phyloP scores from a whole-genome alignment of 495 filamentous ascomycete genomes.

The Zalerion maritima region DNA sequence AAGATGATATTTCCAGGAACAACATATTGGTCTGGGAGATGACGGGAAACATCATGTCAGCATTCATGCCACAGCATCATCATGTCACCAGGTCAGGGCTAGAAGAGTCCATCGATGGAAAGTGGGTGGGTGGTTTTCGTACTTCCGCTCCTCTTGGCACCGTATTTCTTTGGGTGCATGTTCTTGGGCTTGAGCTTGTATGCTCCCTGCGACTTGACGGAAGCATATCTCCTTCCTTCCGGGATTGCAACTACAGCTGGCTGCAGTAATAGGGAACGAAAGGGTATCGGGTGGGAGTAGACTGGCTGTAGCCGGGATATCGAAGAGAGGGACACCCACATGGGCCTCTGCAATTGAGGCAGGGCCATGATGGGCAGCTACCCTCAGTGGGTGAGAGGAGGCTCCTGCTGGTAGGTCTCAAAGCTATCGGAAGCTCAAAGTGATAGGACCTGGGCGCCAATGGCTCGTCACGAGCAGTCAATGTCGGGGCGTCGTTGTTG shows the following conservation, averaged over 20 bases:
- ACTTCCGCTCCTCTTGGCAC: slow-evolving; percentile 84
- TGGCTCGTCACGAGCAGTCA: too few species aligned
- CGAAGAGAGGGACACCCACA: slow-evolving; percentile 29
- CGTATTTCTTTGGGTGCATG: slow-evolving; percentile 82
- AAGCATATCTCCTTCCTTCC: slow-evolving; percentile 51
- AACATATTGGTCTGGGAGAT: slow-evolving; percentile 60
- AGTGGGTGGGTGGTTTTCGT: too few species aligned
- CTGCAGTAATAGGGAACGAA: slow-evolving; percentile 1
- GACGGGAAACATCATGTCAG: slow-evolving; percentile 6
- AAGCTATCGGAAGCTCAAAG: too few species aligned
- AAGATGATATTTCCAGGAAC: slow-evolving; percentile 95
- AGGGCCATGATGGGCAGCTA: too few species aligned
- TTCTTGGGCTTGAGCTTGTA: slow-evolving; percentile 71
- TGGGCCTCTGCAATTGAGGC: slow-evolving; percentile 36
- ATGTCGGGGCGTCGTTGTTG: too few species aligned
- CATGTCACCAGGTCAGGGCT: background rate
- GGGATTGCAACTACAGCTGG: slow-evolving; percentile 21
- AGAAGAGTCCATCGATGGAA: background rate
- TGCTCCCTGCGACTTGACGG: slow-evolving; percentile 74
- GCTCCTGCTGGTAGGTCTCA: too few species aligned
- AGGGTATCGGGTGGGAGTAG: background rate
- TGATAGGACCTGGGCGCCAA: too few species aligned
- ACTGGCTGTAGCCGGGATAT: slow-evolving; percentile 9
- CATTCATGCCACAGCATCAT: slow-evolving; percentile 1
- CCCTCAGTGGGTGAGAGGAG: too few species aligned